Percentiles rank a stretch among this genome's conserved stretches.
phyloP scores from a whole-genome alignment of 2,329 filamentous ascomycete genomes.

The Colletotrichum salicis region DNA sequence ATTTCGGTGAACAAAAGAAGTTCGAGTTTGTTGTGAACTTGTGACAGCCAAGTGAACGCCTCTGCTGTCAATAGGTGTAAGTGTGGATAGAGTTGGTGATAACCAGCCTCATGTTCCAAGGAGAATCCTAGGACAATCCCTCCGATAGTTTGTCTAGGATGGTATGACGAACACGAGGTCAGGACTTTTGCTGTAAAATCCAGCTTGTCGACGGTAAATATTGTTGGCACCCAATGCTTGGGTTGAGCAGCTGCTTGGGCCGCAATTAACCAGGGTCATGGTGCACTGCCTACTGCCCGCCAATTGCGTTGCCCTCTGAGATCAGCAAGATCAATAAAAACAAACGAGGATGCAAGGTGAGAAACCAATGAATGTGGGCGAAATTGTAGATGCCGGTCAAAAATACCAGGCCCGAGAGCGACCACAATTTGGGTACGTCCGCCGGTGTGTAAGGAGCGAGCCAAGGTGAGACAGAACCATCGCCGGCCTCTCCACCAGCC shows the following conservation, averaged over 20 bases:
- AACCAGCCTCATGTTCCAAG: neutral
- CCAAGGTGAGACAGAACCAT: slow-evolving; percentile 34
- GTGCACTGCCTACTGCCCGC: slow-evolving; percentile 14
- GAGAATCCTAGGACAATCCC: neutral
- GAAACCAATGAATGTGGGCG: slow-evolving; percentile 25
- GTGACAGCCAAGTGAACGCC: too few species aligned
- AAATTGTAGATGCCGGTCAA: slow-evolving; percentile 20
- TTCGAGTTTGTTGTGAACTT: neutral
- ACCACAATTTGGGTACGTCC: slow-evolving; percentile 1
- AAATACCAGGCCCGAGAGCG: slow-evolving; percentile 24
- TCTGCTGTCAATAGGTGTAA: neutral
- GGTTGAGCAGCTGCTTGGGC: slow-evolving; percentile 28
- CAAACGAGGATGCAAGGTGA: slow-evolving; percentile 27
- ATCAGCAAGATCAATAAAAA: slow-evolving; percentile 40
- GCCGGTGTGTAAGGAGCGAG: slow-evolving; percentile 21
- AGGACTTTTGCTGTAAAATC: neutral
- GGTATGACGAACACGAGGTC: slow-evolving; percentile 26
- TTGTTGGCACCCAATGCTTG: slow-evolving; percentile 30
- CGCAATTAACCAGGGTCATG: slow-evolving; percentile 22
- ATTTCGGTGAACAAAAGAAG: neutral
- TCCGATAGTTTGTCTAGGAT: neutral
- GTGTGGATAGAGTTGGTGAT: neutral
- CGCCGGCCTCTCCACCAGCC: slow-evolving; percentile 18
- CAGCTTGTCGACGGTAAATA: slow-evolving; percentile 21
- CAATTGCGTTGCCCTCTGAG: slow-evolving; percentile 38